Conservation (phyloP, 352 stramenopile species). For the Globisporangium echinulatum region DNA sequence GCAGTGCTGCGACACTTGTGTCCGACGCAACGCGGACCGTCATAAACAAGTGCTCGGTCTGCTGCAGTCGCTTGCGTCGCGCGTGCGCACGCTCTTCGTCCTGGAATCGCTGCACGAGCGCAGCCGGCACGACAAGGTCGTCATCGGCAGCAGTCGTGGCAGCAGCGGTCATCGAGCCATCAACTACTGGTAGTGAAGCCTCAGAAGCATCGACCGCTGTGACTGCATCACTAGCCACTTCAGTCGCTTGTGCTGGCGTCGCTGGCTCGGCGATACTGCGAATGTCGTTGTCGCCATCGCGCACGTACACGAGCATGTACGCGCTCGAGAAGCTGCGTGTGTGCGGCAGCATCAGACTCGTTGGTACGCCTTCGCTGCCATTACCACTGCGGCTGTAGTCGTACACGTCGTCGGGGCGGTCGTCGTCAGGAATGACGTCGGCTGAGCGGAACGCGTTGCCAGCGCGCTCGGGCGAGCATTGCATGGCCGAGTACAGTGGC, state of each 20-base stretch:
- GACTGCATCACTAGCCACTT: background rate
- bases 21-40: constrained; percentile 75
- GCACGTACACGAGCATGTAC: constrained; percentile 88
- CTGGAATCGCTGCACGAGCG: constrained; percentile 60
- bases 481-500: constrained; percentile 47
- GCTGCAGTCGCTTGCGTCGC: constrained; percentile 68
- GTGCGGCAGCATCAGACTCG: constrained; percentile 49
- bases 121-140: constrained; percentile 41
- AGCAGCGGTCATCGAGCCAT: too few species aligned
- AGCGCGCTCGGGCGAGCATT: constrained; percentile 39
- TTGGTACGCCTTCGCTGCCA: constrained; percentile 6
- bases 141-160: background rate
- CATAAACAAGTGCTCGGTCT: constrained; percentile 83
- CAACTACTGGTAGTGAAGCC: too few species aligned
- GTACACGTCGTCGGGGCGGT: constrained; percentile 25
- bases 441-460: constrained; percentile 25
- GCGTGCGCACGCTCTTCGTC: constrained; percentile 68
- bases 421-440: constrained; percentile 26
- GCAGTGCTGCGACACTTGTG: constrained; percentile 51
- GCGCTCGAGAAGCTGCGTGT: constrained; percentile 70
- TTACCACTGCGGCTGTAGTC: constrained; percentile 29
- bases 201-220: too few species aligned
- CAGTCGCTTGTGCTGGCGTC: background rate
- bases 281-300: constrained; percentile 70
- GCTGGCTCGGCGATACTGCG: constrained; percentile 23